These are phyloP conservation scores for Aspergillus olivimuriae DNA, from an alignment of 495 filamentous ascomycete genomes.

Conservation along the genomic window DNA sequence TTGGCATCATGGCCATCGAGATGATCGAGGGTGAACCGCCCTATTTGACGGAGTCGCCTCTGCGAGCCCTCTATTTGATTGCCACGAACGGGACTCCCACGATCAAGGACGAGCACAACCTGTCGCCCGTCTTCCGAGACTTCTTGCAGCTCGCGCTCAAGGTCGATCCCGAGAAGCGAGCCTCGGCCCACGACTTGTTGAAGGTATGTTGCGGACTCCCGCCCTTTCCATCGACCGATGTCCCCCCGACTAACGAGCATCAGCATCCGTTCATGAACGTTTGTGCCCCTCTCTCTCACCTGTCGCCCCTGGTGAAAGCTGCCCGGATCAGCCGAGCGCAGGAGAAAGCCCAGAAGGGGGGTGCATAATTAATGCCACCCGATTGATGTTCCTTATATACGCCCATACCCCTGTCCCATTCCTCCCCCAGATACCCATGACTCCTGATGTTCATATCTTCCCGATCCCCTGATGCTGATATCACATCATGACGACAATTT, in stretches of 20 bases:
- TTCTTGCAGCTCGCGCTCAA: conserved; percentile 87
- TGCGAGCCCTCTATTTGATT: conserved; percentile 90
- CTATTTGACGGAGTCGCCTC: conserved; percentile 90
- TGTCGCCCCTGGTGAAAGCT: conserved; percentile 79
- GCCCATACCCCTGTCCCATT: conserved; percentile 28
- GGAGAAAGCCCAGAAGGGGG: conserved; percentile 68
- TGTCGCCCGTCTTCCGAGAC: conserved; percentile 77
- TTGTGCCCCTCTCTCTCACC: conserved; percentile 66
- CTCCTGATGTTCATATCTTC: conserved; percentile 25
- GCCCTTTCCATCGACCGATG: conserved; percentile 1
- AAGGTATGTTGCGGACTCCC: conserved; percentile 52
- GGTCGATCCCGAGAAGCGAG: conserved; percentile 94
- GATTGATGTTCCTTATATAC: conserved; percentile 17
- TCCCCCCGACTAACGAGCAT: conserved; percentile 21
- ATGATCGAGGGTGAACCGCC: conserved; percentile 99
- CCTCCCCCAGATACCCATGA: conserved; percentile 40
- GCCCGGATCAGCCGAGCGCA: conserved; percentile 76
- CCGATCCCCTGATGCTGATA: conserved; percentile 25
- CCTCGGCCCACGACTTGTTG: conserved; percentile 86
- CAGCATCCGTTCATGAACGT: conserved; percentile 86
- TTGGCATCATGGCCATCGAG: conserved; percentile 99
- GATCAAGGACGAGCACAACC: conserved; percentile 84
- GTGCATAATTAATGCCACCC: conserved; percentile 22
- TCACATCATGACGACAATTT: conserved; percentile 15
- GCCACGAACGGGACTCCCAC: conserved; percentile 93